Evolutionary conservation across 2,329 filamentous ascomycete species (phyloP).

Genomic region (Cercospora janseana): DNA sequence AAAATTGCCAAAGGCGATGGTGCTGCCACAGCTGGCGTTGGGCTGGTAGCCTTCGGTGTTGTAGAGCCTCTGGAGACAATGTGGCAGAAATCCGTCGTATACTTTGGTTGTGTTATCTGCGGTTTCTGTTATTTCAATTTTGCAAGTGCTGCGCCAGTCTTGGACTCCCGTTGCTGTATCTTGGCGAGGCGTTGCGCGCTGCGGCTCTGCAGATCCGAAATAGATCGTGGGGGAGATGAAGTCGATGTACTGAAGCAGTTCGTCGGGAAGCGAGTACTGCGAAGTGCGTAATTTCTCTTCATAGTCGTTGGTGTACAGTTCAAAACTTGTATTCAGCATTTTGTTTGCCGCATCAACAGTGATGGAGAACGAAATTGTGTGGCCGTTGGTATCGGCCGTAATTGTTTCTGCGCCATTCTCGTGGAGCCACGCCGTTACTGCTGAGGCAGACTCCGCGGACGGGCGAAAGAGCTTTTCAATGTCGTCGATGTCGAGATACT

Average conservation of each 20-base stretch:
- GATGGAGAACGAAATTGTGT: conserved; percentile 36
- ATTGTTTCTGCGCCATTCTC: conserved; percentile 40
- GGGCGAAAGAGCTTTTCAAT: conserved; percentile 47
- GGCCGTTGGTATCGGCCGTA: conserved; percentile 43
- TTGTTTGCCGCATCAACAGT: conserved; percentile 40
- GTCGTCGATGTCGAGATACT: conserved; percentile 48
- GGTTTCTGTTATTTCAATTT: neutral
- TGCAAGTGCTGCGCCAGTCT: neutral
- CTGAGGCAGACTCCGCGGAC: conserved; percentile 35
- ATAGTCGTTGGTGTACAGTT: conserved; percentile 39
- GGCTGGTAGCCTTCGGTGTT: conserved; percentile 48
- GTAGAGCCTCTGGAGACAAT: conserved; percentile 53
- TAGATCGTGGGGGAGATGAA: conserved; percentile 37
- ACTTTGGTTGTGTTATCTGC: conserved; percentile 18
- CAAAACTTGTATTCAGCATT: conserved; percentile 43
- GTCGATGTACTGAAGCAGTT: conserved; percentile 33
- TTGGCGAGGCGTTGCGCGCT: neutral
- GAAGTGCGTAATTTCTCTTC: conserved; percentile 42
- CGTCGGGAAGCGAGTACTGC: conserved; percentile 38
- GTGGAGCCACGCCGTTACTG: conserved; percentile 45
- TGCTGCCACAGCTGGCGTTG: conserved; percentile 47
- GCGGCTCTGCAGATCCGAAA: conserved; percentile 34
- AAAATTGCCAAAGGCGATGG: conserved; percentile 53
- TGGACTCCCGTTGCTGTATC: neutral
- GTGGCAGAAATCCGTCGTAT: conserved; percentile 38